phyloP scores from a whole-genome alignment of 1,139 yeast species.

The Suhomyces chickasaworum region DNA sequence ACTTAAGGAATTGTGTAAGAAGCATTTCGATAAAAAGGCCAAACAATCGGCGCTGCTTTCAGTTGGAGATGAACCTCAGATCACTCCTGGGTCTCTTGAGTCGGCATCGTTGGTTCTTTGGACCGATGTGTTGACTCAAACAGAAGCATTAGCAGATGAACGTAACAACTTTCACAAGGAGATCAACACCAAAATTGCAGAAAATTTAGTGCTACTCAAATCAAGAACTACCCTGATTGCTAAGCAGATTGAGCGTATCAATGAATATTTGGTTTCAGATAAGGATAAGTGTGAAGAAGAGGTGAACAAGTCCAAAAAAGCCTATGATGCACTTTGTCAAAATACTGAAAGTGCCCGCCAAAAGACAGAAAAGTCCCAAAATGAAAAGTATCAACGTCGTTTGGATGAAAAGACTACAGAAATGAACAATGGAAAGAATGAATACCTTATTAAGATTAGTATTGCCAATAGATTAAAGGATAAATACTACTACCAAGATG shows the following conservation, averaged over 20 bases:
- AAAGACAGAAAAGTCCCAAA: slow-evolving; percentile 60
- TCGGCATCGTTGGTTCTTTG: slow-evolving; percentile 92
- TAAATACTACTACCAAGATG: slow-evolving; percentile 88
- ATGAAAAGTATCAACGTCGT: slow-evolving; percentile 61
- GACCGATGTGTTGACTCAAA: slow-evolving; percentile 84
- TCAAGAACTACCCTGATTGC: slow-evolving; percentile 56
- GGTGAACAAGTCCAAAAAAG: slow-evolving; percentile 68
- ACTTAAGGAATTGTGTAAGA: slow-evolving; percentile 63
- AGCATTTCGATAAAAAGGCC: slow-evolving; percentile 77
- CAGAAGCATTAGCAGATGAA: slow-evolving; percentile 78
- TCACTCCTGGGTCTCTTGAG: slow-evolving; percentile 95
- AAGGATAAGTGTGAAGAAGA: slow-evolving; percentile 65
- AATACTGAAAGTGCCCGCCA: slow-evolving; percentile 78
- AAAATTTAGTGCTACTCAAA: slow-evolving; percentile 59
- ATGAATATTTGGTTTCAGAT: slow-evolving; percentile 58
- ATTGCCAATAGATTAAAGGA: slow-evolving; percentile 90
- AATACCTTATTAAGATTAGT: slow-evolving; percentile 75
- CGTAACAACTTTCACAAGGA: slow-evolving; percentile 63
- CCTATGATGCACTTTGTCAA: slow-evolving; percentile 79
- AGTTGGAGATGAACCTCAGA: slow-evolving; percentile 88
- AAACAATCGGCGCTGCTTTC: slow-evolving; percentile 65
- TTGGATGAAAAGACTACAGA: slow-evolving; percentile 65
- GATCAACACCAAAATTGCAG: slow-evolving; percentile 60
- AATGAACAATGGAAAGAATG: slow-evolving; percentile 86
- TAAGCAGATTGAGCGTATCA: slow-evolving; percentile 57